Base-by-base conservation (phyloP, 1,139 yeast species). In the Blastobotrys apis region DNA sequence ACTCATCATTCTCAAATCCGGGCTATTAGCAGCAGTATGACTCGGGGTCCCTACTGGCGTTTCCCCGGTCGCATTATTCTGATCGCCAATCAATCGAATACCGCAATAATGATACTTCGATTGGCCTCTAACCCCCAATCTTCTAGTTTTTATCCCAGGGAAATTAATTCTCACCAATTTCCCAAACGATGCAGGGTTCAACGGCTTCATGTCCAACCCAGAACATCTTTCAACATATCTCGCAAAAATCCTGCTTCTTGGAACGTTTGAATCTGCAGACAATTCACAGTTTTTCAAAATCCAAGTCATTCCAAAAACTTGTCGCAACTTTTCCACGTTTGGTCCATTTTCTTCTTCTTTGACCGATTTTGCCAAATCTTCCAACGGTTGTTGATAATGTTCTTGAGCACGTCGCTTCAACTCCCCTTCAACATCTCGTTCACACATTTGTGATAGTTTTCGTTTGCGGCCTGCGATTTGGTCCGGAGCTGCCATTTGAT, bases 21-120 rank as follows among this genome's bases (percentile, higher is more conserved):
- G 57, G 30, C 56, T 52, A 29, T 48, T 51, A 29, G 44, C 46
- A 10, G 50, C 54, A 38, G 46, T 48, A 25, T 55, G 40, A 8
- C 51, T 47, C 1, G 64, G 62, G 5, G 62, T 58, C 13, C 59
- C 60, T n/a, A 53, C 52, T 4, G 64, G 64, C 10, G 64, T 58
- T 23, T 41, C 43, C 6, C 58, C 61, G 19, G 60, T 53, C 3
- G 63, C 46, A 33, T 53, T 51, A 42, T 54, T 54, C 20, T 48
- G 53, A 40, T 78, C 84, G 8, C 78, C 84, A 16, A 76, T 66
- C 43, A 88, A 64, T 54, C 75, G 76, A 43, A 88, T 72, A 1
- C 97, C 97, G 66, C 95, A 86, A 62, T 88, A 90, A 61, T 88
- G 95, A 62, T 90, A 88, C 58, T 86, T 85, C 17, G 92, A 81